Base-by-base conservation (phyloP, 176 grass and related monocot genomes). In the Echinochloa phyllopogon region DNA sequence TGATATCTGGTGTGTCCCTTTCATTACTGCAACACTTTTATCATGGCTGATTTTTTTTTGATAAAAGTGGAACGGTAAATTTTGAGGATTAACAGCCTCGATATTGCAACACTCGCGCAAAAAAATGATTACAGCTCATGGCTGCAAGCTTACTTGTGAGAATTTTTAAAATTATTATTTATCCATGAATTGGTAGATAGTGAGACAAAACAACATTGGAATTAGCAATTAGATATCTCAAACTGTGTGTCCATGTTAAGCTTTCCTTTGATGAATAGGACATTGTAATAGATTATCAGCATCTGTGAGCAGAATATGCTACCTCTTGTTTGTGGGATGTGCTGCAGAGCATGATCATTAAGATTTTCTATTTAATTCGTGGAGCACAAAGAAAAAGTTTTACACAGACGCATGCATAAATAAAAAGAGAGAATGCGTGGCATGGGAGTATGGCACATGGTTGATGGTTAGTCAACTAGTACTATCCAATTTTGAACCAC, bases 311-410 rank as follows among this genome's bases (percentile, higher is more conserved):
- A 56, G 78, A 48, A 70, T 88, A 60, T 77, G 43, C 36, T 50
- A 16, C 10, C 8, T 33, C 53, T 29, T 63, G 65, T 58, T 75
- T 81, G 69, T 51, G 24, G 24, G 23, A 20, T 48, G 25, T 33
- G 25, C 76, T 18, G 59, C 43, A 39, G 49, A 20, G 47, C 20
- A 25, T 40, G 60, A 40, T 75, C 18, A 76, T 62, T 75, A 87
- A 1, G 21, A 6, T 5, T 8, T 21, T 56, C 27, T 78, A 39
- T 88, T 74, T 82, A 27, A 82, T 61, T 83, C 65, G 60, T 60
- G 43, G 12, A 24, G 10, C 69, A 51, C 17, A 72, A 49, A 69
- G 23, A 57, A 69, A 33, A 69, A 75, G 27, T 9, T 23, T 23
- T 66, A n/a, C 18, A 56, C 20, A 42, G 25, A 75, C 33, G 3